A percentile compares a stretch with the other conserved stretches of the same genome.
Evolutionary conservation across 2,329 filamentous ascomycete species (phyloP).

Genomic region (Colletotrichum viniferum): DNA sequence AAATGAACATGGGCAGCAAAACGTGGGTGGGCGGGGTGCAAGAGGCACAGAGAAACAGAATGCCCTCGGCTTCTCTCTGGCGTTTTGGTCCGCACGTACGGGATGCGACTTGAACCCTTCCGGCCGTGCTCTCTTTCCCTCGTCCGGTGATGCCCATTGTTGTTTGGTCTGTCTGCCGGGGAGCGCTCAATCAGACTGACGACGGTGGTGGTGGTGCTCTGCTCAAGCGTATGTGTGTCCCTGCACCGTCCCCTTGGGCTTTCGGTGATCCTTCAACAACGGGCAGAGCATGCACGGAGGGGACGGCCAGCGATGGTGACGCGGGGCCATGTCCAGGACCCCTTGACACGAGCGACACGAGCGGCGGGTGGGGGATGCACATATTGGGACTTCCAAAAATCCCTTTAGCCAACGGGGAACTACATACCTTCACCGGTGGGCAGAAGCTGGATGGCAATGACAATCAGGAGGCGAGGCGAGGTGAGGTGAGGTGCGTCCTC

Average conservation of each 20-base stretch:
- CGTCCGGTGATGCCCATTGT: not conserved
- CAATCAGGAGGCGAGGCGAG: not conserved
- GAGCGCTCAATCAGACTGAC: not conserved
- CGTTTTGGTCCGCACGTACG: not conserved
- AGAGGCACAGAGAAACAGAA: not conserved
- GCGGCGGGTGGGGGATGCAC: not conserved
- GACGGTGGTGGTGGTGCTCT: not conserved
- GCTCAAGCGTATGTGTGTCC: not conserved
- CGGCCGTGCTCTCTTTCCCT: not conserved
- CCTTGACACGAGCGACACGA: not conserved
- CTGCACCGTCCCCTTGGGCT: not conserved
- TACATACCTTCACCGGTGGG: not conserved
- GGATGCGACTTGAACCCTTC: not conserved
- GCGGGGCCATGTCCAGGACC: not conserved
- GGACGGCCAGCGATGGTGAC: not conserved
- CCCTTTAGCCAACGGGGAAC: not conserved
- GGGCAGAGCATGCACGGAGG: not conserved
- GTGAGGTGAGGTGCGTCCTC: not conserved
- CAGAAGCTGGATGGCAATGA: not conserved
- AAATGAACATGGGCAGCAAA: not conserved
- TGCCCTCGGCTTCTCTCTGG: not conserved
- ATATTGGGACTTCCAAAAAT: not conserved
- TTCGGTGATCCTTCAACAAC: not conserved
- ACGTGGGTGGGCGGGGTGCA: not conserved
- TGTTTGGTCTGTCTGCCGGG: not conserved